Percentiles rank a stretch among this genome's conserved stretches.
Evolutionary conservation across 495 filamentous ascomycete species (phyloP).

Genomic region (Parathielavia hyrcaniae): DNA sequence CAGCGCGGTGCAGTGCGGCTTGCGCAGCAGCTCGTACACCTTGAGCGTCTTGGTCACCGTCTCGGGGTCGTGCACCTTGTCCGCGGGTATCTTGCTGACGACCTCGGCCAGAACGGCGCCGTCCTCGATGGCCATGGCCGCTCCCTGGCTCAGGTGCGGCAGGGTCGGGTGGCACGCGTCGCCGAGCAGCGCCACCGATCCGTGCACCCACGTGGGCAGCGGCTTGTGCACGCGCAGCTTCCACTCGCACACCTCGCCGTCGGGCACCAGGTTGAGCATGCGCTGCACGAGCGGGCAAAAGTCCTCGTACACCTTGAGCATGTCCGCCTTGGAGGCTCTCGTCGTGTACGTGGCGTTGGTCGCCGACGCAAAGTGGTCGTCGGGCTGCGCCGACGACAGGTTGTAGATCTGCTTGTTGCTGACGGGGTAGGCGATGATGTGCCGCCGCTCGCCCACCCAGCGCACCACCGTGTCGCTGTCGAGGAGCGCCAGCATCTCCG

Average conservation of each 20-base stretch:
- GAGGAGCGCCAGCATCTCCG: slow-evolving; percentile 61
- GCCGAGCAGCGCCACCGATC: slow-evolving; percentile 62
- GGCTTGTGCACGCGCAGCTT: slow-evolving; percentile 65
- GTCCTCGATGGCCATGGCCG: slow-evolving; percentile 81
- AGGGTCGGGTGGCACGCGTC: slow-evolving; percentile 78
- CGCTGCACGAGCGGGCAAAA: slow-evolving; percentile 67
- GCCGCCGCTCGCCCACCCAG: slow-evolving; percentile 71
- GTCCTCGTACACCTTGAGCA: slow-evolving; percentile 61
- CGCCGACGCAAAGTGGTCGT: slow-evolving; percentile 63
- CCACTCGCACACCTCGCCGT: slow-evolving; percentile 78
- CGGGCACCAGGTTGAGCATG: slow-evolving; percentile 71
- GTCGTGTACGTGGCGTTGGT: slow-evolving; percentile 74
- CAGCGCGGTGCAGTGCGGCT: slow-evolving; percentile 60
- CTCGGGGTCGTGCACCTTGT: slow-evolving; percentile 41
- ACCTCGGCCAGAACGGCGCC: slow-evolving; percentile 64
- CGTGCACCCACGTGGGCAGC: slow-evolving; percentile 63
- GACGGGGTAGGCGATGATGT: slow-evolving; percentile 81
- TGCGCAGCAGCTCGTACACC: slow-evolving; percentile 67
- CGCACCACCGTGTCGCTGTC: slow-evolving; percentile 61
- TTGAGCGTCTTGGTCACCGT: slow-evolving; percentile 58
- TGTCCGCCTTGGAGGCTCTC: slow-evolving; percentile 58
- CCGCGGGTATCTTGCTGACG: slow-evolving; percentile 48
- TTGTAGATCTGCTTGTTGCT: slow-evolving; percentile 72
- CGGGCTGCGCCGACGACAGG: slow-evolving; percentile 67
- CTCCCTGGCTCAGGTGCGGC: slow-evolving; percentile 72